Base-by-base conservation (phyloP, 257 asterid species). In the Solanum arcanum region DNA sequence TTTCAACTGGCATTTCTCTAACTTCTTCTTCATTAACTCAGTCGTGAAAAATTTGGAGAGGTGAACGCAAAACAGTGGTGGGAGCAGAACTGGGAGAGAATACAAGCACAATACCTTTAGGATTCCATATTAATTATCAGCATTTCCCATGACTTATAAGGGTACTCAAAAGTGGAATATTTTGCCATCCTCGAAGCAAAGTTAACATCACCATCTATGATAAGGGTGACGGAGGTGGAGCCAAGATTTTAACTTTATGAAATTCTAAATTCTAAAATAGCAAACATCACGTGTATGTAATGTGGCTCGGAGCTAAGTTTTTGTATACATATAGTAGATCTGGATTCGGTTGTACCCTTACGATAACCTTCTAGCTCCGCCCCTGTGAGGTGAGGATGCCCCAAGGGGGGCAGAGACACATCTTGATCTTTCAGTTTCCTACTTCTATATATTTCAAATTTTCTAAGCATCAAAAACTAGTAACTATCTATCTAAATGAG, bases 21-120 rank as follows among this genome's bases (percentile, higher is more conserved):
- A 27, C 64, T 21, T 85, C 1, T n/a, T 39, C 69, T 62, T 88
- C 52, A 29, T 66, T 9, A 49, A 73, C 56, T 39, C 89, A 89
- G 89, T 46, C 89, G 89, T 1, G 91, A 89, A 75, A 86, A 66
- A 84, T 89, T 86, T 64, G 91, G 91, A 33, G 90, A 86, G 80
- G 82, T 72, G 70, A 37, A 89, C 18, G 90, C 87, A 15, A 89
- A 86, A 72, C 85, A 25, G 29, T 89, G 90, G 90, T 86, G 87
- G 90, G 90, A 89, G 70, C 42, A 47, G 56, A 89, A 89, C 87
- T 86, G 87, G 85, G 88, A 82, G 73, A 86, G 90, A 74, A 83
- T 89, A 82, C 90, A 83, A 86, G 84, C 33, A 29, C 89, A 83
- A 46, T 89, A 89, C 35, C 88, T 88, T 64, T 88, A 69, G 37